Percentiles rank a stretch among this genome's conserved stretches.
phyloP scores from a whole-genome alignment of 2,329 filamentous ascomycete species.

The Neofusicoccum laricinum region DNA sequence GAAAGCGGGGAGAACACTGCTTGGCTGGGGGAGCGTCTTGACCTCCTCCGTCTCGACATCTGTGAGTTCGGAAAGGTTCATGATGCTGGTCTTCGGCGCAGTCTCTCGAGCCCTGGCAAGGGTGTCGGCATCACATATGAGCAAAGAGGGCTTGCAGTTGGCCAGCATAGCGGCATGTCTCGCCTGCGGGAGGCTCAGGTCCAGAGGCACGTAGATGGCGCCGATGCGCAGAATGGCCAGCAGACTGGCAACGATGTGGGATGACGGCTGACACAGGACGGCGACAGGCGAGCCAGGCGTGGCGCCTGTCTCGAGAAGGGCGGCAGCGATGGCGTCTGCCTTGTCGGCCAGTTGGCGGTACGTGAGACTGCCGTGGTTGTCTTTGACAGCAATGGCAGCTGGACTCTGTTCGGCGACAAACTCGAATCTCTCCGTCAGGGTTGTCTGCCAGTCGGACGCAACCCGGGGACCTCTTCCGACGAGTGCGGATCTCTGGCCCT shows the following conservation, averaged over 20 bases:
- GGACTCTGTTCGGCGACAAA: no score
- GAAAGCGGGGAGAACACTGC: background rate
- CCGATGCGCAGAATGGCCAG: conserved; percentile 22
- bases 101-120: no score
- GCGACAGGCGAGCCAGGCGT: conserved; percentile 25
- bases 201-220: conserved; percentile 22
- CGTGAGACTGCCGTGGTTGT: conserved; percentile 23
- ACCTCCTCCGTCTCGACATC: no score
- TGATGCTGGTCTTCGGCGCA: no score
- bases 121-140: background rate
- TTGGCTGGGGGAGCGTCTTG: no score
- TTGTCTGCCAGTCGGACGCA: no score
- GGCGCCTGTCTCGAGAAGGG: conserved; percentile 20
- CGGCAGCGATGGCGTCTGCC: conserved; percentile 34
- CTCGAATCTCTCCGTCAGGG: no score
- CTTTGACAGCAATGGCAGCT: no score
- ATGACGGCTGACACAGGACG: conserved; percentile 40
- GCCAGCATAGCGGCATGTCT: conserved; percentile 7
- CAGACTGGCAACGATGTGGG: conserved; percentile 34
- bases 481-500: no score
- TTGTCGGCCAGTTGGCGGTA: conserved; percentile 36
- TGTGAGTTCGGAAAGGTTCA: no score
- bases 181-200: conserved; percentile 8
- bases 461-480: no score
- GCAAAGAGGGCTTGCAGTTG: background rate